Percentiles rank a stretch among this genome's conserved stretches.
phyloP scores from a whole-genome alignment of 208 protist species.

The Crithidia thermophila region DNA sequence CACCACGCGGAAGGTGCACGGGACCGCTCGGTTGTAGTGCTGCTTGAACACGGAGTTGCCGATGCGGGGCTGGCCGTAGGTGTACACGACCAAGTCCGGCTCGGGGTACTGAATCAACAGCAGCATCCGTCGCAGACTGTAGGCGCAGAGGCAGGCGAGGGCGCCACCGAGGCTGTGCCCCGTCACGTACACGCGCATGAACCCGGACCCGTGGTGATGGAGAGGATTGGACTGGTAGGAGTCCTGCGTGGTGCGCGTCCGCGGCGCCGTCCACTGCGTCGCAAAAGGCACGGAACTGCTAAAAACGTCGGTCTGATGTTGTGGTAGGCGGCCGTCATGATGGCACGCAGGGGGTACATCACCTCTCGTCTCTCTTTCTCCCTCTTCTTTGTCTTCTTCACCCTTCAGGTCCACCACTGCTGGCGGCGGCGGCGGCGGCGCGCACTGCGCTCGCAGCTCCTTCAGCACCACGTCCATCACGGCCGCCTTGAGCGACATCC shows the following conservation, averaged over 20 bases:
- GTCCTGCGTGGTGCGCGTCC: not conserved
- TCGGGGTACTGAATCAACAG: slow-evolving; percentile 54
- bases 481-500: slow-evolving; percentile 67
- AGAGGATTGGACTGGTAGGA: not conserved
- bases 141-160: slow-evolving; percentile 79
- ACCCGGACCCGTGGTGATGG: not conserved
- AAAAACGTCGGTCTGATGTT: not conserved
- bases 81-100: slow-evolving; percentile 74
- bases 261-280: slow-evolving; percentile 12
- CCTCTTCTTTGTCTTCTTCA: not conserved
- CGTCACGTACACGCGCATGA: slow-evolving; percentile 63
- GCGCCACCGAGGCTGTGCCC: slow-evolving; percentile 86
- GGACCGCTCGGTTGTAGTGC: slow-evolving; percentile 73
- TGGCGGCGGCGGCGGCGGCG: not conserved
- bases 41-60: slow-evolving; percentile 73
- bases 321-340: too few species aligned
- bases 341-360: too few species aligned
- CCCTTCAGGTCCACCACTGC: not conserved
- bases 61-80: slow-evolving; percentile 81
- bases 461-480: slow-evolving; percentile 59
- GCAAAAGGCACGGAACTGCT: slow-evolving; percentile 12
- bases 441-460: slow-evolving; percentile 32
- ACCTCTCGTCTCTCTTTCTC: not conserved
- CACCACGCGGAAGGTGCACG: slow-evolving; percentile 82
- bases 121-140: slow-evolving; percentile 67